A percentile compares a stretch with the other conserved stretches of the same genome.
These are phyloP conservation scores for Xylariaceae sp. DNA, from an alignment of 2,329 filamentous ascomycete species.

Conservation along the genomic window DNA sequence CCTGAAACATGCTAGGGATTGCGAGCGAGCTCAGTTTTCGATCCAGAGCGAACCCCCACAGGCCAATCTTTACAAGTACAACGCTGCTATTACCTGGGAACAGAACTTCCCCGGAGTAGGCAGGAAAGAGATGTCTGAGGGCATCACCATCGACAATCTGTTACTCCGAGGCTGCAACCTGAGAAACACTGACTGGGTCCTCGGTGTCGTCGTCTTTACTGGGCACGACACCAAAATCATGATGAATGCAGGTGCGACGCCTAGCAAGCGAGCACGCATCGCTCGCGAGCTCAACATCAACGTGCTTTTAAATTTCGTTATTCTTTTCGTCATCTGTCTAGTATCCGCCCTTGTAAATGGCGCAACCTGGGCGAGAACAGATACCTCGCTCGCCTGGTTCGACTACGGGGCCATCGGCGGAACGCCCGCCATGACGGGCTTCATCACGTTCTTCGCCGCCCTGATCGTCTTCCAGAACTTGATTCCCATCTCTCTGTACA, in stretches of 20 bases:
- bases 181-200: constrained; percentile 91
- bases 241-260: constrained; percentile 95
- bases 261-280: constrained; percentile 86
- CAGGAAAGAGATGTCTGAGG: constrained; percentile 77
- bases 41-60: constrained; percentile 90
- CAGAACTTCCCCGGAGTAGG: constrained; percentile 62
- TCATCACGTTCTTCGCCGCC: constrained; percentile 95
- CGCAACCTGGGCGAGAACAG: constrained; percentile 66
- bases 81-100: constrained; percentile 79
- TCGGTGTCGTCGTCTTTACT: constrained; percentile 90
- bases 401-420: constrained; percentile 80
- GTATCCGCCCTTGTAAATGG: constrained; percentile 81
- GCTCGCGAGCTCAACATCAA: constrained; percentile 95
- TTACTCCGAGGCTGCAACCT: constrained; percentile 89
- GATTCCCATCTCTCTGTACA: constrained; percentile 96
- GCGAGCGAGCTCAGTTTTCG: constrained; percentile 79
- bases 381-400: constrained; percentile 74
- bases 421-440: constrained; percentile 71
- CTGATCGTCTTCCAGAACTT: constrained; percentile 97
- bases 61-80: constrained; percentile 93
- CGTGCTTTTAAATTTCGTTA: constrained; percentile 91
- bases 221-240: constrained; percentile 98
- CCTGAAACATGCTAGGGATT: constrained; percentile 85
- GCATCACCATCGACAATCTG: constrained; percentile 91
- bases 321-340: constrained; percentile 86